Conservation (phyloP, 768 basidiomycete genomes). For the Amanita rubescens region DNA sequence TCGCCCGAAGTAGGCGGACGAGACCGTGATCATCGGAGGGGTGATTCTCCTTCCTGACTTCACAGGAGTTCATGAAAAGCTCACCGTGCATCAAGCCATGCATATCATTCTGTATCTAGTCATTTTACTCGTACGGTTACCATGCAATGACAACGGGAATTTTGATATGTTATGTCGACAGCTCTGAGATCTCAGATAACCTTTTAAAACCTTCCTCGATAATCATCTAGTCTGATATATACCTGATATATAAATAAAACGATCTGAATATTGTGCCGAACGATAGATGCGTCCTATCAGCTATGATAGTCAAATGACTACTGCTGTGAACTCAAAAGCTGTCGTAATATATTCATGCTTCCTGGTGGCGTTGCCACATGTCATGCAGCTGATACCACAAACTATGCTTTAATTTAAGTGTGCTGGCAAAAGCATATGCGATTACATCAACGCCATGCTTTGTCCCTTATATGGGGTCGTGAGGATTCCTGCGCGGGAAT, state of each 20-base stretch:
- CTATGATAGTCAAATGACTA: background rate
- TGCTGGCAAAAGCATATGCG: background rate
- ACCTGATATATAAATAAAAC: background rate
- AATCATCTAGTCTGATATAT: background rate
- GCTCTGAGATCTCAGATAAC: too few relatives aligned
- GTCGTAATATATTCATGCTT: background rate
- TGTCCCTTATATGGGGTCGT: background rate
- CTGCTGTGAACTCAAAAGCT: background rate
- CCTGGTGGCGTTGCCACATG: constrained; percentile 3
- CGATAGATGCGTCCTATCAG: background rate
- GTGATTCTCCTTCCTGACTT: background rate
- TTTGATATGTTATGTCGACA: too few relatives aligned
- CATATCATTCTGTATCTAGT: too few relatives aligned
- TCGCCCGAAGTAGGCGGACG: constrained; percentile 39
- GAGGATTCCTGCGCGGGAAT: constrained; percentile 1
- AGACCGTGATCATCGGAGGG: constrained; percentile 33
- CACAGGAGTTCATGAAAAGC: background rate
- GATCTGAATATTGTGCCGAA: background rate
- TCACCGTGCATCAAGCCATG: too few relatives aligned
- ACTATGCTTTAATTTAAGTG: background rate
- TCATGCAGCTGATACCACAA: background rate
- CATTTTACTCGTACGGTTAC: too few relatives aligned
- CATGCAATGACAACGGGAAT: too few relatives aligned
- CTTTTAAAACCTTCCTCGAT: too few relatives aligned
- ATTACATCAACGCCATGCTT: background rate